Conservation (phyloP, 352 stramenopile species). For the Pythium chondricola region DNA sequence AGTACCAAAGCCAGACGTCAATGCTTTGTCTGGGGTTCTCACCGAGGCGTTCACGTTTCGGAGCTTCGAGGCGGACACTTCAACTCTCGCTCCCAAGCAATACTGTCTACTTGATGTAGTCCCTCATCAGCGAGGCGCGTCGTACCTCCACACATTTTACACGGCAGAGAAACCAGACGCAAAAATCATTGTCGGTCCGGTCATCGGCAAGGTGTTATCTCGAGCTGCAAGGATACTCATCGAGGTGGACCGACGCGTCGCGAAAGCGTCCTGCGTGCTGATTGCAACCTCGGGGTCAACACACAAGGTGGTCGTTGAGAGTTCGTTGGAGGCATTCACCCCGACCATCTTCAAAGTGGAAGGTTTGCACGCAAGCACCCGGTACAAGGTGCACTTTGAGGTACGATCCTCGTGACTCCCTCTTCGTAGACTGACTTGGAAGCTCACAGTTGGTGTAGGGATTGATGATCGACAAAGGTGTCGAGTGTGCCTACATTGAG, state of each 20-base stretch:
- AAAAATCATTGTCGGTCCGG: conserved; percentile 42
- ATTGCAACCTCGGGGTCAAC: neutral
- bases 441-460: no score
- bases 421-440: no score
- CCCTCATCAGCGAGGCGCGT: conserved; percentile 31
- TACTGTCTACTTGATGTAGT: conserved; percentile 48
- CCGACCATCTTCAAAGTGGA: conserved; percentile 63
- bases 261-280: conserved; percentile 33
- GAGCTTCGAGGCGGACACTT: no score
- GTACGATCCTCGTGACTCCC: conserved; percentile 11
- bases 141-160: conserved; percentile 30
- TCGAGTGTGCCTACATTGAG: conserved; percentile 25
- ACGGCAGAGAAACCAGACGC: conserved; percentile 27
- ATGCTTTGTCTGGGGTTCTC: no score
- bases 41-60: no score
- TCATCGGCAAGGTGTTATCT: conserved; percentile 57
- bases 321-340: conserved; percentile 30
- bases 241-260: conserved; percentile 42
- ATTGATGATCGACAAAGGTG: conserved; percentile 21
- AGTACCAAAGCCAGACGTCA: no score
- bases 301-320: neutral
- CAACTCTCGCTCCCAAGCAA: conserved; percentile 22
- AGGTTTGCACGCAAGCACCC: conserved; percentile 37
- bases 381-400: conserved; percentile 56
- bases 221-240: conserved; percentile 49